Evolutionary conservation across 2,329 filamentous ascomycete genomes (phyloP), one percentile per base, ranked within the genome.

Genomic region (Escovopsis weberi): DNA sequence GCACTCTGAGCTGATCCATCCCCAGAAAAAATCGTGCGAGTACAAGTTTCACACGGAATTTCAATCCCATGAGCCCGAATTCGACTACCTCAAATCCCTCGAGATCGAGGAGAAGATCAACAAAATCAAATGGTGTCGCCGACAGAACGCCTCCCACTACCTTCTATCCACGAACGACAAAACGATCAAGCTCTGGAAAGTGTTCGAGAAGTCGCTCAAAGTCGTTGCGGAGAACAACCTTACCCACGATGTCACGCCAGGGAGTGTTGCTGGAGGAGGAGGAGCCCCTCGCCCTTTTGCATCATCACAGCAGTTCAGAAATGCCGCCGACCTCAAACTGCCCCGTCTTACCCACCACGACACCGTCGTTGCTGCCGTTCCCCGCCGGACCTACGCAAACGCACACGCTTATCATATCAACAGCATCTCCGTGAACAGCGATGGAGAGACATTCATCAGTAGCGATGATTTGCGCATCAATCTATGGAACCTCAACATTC

Each of bases 41-140:
- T 98, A 98, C 75, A 98, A 96, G 65, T 98, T 98, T 64, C 91
- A 98, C 65, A 98, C 91, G 63, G 91, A 98, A 61, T 98, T 98
- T 57, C 91, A 98, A 70, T 98, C 91, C 55, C 91, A 98, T 69
- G 91, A 98, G 62, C 91, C 91, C 49, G 91, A 98, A 66, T 98
- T 98, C 65, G 91, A 98, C 65, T 98, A 98, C 63, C 78, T 98
- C 51, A 98, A 98, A 68, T 98, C 91, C 32, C 75, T 98, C 54
- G 91, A 98, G 67, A 98, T 98, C 59, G 91, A 98, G 74, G 91
- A 98, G 67, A 98, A 98, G 71, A 98, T 98, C 75, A 98, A 98
- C 75, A 98, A 98, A 74, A 98, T 98, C 69, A 98, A 96, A 66
- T 98, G 91, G 91, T 98, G 91, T 65, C 81, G 84, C 59, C 82